These are phyloP conservation scores for Monotropa hypopitys DNA, from an alignment of 179 eudicot species.

Conservation along the genomic window DNA sequence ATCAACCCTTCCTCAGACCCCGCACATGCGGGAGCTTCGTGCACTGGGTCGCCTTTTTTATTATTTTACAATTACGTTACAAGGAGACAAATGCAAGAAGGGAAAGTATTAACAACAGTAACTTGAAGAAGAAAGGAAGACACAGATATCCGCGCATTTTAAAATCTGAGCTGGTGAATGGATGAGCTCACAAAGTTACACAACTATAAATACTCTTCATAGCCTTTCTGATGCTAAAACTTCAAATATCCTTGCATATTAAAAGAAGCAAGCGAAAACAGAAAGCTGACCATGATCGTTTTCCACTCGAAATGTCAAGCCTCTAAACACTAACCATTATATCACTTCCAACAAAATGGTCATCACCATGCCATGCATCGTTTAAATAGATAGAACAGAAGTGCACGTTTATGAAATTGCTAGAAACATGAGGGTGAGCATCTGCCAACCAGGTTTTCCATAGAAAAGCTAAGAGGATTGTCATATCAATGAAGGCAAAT, in stretches of 20 bases:
- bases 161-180: background rate
- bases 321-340: background rate
- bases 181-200: background rate
- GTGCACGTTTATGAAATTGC: background rate
- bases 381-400: background rate
- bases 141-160: background rate
- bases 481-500: background rate
- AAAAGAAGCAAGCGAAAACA: background rate
- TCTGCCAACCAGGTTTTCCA: background rate
- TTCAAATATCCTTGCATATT: background rate
- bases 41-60: too few species aligned
- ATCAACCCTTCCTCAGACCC: too few species aligned
- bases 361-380: background rate
- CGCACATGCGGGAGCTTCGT: too few species aligned
- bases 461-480: background rate
- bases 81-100: background rate
- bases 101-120: background rate
- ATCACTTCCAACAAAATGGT: background rate
- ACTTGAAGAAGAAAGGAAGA: background rate
- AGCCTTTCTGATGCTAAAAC: slow-evolving; percentile 2
- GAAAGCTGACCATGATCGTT: background rate
- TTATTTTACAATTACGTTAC: background rate
- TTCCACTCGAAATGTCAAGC: background rate
- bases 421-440: background rate
- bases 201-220: background rate